Evolutionary conservation across 768 basidiomycete genomes (phyloP), one percentile per base, ranked within the genome.

Genomic region (Lyophyllum atratum): DNA sequence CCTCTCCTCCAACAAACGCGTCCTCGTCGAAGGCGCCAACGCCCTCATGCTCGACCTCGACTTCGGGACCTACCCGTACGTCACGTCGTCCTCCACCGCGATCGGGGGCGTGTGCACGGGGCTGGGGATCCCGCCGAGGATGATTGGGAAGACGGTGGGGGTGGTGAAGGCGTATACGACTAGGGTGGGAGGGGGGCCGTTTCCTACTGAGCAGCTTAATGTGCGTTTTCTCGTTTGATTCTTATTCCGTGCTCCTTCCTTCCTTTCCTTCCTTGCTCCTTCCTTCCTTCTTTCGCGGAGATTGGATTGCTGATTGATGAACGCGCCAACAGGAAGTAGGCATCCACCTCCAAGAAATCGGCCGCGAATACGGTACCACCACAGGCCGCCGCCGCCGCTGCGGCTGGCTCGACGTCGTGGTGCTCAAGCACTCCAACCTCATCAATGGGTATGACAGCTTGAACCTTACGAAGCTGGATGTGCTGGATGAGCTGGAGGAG

Each of bases 111-210:
- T 98, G 33, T 94, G 92, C 76, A 98, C 95, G 15, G 97, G 97
- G 31, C 85, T 99, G n/a, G 97, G 95, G 50, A 89, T 99, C 48
- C 96, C 97, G 2, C 95, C 97, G 6, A 88, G 88, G 74, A 74
- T 83, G 62, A 87, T 99, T 60, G 92, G 90, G n/a, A 84, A 85
- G 47, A 80, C 87, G 24, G 89, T 95, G 63, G 97, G 97, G 45
- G 97, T 99, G 57, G 80, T 98, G 69, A 99, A 98, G 73, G 97
- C 97, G 0, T 99, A 99, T 72, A 98, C 97, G 17, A 98, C 97
- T 1, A 85, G 97, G 25, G 97, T 99, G 22, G 97, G 97, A n/a
- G 93, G 94, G 37, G 97, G 97, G 0, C 97, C 97, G 3, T 98
- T 99, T 82, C 95, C 97, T 8, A 93, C 92, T 0, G 97, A 99